Conservation (phyloP, 805 yeast genomes). For the Hanseniaspora taiwanica region DNA sequence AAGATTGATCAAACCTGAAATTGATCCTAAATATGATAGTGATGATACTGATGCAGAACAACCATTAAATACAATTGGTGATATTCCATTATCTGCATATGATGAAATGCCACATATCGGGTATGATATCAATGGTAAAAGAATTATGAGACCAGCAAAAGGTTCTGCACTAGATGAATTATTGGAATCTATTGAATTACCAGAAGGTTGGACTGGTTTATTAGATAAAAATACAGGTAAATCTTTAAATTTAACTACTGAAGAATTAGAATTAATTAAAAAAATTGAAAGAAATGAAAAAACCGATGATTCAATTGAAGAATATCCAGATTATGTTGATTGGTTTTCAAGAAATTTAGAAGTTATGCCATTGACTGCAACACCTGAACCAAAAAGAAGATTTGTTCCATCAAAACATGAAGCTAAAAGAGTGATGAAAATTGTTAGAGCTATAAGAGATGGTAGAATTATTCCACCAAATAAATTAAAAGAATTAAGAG, state of each 20-base stretch:
- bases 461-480: slow-evolving; percentile 81
- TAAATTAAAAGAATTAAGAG: slow-evolving; percentile 35
- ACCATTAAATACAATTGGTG: slow-evolving; percentile 75
- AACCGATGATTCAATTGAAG: slow-evolving; percentile 68
- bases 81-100: slow-evolving; percentile 83
- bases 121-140: slow-evolving; percentile 90
- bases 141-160: slow-evolving; percentile 97
- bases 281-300: slow-evolving; percentile 77
- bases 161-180: slow-evolving; percentile 89
- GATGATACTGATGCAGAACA: slow-evolving; percentile 84
- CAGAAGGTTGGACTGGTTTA: slow-evolving; percentile 98
- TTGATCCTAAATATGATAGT: slow-evolving; percentile 86
- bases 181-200: slow-evolving; percentile 81
- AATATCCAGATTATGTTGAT: slow-evolving; percentile 87
- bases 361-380: slow-evolving; percentile 82
- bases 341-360: slow-evolving; percentile 86
- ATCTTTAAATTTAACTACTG: slow-evolving; percentile 66
- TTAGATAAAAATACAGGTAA: slow-evolving; percentile 82
- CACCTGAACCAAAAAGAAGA: slow-evolving; percentile 94
- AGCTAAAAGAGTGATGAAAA: slow-evolving; percentile 91
- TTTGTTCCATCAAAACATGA: slow-evolving; percentile 95
- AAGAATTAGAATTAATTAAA: slow-evolving; percentile 78
- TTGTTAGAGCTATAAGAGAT: slow-evolving; percentile 90
- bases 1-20: slow-evolving; percentile 75
- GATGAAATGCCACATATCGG: slow-evolving; percentile 97